These are phyloP conservation scores for Penicillium vulpinum DNA, from an alignment of 2,329 filamentous ascomycete species.

Conservation along the genomic window DNA sequence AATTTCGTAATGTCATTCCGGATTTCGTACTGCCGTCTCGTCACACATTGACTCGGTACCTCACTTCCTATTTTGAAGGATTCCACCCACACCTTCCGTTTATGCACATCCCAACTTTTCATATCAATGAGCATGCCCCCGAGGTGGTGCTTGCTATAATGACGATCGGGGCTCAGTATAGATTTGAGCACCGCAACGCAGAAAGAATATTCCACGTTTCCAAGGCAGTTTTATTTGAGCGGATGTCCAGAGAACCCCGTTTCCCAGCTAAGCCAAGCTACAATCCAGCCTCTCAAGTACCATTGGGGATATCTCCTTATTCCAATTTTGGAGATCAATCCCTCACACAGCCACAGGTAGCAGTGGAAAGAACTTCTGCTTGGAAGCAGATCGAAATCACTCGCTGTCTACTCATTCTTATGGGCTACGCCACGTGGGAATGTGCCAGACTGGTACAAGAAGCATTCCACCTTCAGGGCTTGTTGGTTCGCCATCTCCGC, in stretches of 20 bases:
- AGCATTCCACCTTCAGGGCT: conserved; percentile 31
- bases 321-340: conserved; percentile 13
- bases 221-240: conserved; percentile 65
- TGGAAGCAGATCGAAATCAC: conserved; percentile 33
- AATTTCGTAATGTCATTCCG: conserved; percentile 33
- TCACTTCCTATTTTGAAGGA: conserved; percentile 69
- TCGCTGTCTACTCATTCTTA: conserved; percentile 32
- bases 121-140: conserved; percentile 63
- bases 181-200: conserved; percentile 48
- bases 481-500: conserved; percentile 34
- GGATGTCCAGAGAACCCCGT: conserved; percentile 42
- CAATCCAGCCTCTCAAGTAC: conserved; percentile 13
- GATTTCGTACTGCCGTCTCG: conserved; percentile 67
- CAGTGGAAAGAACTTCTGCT: conserved; percentile 11
- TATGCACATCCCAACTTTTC: conserved; percentile 67
- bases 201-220: conserved; percentile 52
- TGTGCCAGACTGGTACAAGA: conserved; percentile 34
- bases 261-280: conserved; percentile 16
- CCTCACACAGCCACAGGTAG: conserved; percentile 14
- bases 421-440: conserved; percentile 39
- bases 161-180: conserved; percentile 56
- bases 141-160: conserved; percentile 68
- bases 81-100: conserved; percentile 64
- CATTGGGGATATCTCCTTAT: conserved; percentile 17
- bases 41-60: conserved; percentile 66